Conservation (phyloP, 2,329 filamentous ascomycete species). For the Incumbomyces lentus region DNA sequence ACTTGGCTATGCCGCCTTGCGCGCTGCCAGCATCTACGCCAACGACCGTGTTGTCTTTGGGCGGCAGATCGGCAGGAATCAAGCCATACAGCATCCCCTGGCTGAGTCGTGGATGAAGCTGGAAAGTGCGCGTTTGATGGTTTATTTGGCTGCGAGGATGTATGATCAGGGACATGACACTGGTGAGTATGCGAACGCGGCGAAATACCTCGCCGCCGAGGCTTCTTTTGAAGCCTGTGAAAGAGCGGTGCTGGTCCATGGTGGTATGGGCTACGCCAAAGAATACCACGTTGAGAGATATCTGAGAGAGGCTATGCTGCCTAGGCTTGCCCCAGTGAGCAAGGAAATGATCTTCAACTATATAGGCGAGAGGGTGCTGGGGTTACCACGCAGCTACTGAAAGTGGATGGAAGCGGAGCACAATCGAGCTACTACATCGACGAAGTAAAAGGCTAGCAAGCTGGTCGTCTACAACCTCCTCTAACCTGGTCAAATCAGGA, state of each 20-base stretch:
- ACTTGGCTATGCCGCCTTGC: conserved; percentile 35
- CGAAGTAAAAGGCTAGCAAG: too few species aligned
- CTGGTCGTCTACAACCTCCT: too few species aligned
- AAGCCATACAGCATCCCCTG: conserved; percentile 49
- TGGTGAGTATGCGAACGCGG: conserved; percentile 46
- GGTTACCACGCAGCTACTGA: conserved; percentile 35
- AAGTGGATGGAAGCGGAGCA: conserved; percentile 16
- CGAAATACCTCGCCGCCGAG: conserved; percentile 51
- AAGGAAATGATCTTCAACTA: conserved; percentile 40
- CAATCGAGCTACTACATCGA: too few species aligned
- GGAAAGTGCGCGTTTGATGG: conserved; percentile 51
- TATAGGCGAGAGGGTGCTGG: conserved; percentile 35
- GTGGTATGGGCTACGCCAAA: conserved; percentile 54
- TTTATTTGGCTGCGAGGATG: conserved; percentile 49
- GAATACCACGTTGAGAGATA: conserved; percentile 55
- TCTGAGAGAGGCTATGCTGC: conserved; percentile 49
- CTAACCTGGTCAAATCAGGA: too few species aligned
- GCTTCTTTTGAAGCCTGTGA: conserved; percentile 52
- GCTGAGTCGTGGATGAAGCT: conserved; percentile 51
- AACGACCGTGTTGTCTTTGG: conserved; percentile 44
- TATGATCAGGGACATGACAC: conserved; percentile 46
- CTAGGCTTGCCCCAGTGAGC: conserved; percentile 50
- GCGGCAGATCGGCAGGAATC: conserved; percentile 49
- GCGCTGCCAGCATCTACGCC: conserved; percentile 38
- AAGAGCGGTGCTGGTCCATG: conserved; percentile 46